Conservation (phyloP, 2,329 filamentous ascomycete species). For the Colletotrichum gloeosporioides region DNA sequence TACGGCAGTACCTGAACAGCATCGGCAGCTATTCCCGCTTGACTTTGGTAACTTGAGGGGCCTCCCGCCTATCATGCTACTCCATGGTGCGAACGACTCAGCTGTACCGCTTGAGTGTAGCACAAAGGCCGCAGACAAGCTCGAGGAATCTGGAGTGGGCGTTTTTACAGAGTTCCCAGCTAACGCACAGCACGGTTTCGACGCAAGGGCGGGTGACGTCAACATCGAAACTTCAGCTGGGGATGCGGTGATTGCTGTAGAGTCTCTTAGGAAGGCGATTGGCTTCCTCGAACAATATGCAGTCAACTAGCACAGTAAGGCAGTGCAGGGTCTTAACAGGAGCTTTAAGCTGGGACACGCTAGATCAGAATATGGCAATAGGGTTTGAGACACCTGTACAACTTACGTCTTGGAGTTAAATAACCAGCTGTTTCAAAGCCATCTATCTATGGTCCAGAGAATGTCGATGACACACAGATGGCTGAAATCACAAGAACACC, state of each 20-base stretch:
- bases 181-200: neutral
- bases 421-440: no score
- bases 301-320: no score
- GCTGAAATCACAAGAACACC: no score
- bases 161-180: neutral
- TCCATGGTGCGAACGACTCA: constrained; percentile 9
- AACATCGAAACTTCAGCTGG: neutral
- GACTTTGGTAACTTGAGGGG: neutral
- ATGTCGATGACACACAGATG: no score
- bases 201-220: neutral
- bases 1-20: neutral
- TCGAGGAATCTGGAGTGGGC: neutral
- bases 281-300: neutral
- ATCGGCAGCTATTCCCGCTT: neutral
- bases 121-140: neutral
- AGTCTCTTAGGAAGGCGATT: neutral
- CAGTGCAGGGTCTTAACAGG: no score
- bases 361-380: no score
- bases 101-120: constrained; percentile 2
- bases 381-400: no score
- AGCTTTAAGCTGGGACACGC: no score
- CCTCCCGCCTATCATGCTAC: neutral
- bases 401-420: no score
- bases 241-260: neutral
- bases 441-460: no score